Percentiles rank a stretch among this genome's conserved stretches.
Conservation (phyloP, 2,329 filamentous ascomycete species). For the Stenocarpella maydis region DNA sequence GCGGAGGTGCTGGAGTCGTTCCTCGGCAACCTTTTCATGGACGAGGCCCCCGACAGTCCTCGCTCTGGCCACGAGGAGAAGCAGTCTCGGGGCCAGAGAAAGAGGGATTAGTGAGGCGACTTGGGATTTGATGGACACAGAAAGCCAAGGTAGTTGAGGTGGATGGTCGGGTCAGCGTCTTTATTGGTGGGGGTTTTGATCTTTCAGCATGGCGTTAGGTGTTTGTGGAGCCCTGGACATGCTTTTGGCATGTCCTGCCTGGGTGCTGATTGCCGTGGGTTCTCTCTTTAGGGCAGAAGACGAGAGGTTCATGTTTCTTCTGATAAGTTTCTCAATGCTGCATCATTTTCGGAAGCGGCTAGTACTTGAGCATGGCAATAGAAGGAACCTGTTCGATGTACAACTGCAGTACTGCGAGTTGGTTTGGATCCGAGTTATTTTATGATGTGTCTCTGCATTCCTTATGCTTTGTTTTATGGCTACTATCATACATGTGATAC, state of each 20-base stretch:
- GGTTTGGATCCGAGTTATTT: not conserved
- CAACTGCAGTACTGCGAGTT: not conserved
- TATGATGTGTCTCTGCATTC: not conserved
- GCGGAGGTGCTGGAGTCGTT: not conserved
- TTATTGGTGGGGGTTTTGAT: not conserved
- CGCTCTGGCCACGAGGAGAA: not conserved
- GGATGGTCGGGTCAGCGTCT: not conserved
- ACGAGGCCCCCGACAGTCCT: not conserved
- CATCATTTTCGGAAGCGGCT: not conserved
- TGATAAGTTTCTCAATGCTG: too few species aligned
- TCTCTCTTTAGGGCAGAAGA: not conserved
- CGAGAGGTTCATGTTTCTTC: too few species aligned
- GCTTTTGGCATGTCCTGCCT: not conserved
- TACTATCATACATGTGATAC: too few species aligned
- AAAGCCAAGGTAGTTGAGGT: not conserved
- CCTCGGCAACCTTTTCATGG: too few species aligned
- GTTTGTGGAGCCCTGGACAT: not conserved
- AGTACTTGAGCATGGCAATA: not conserved
- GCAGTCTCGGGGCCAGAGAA: not conserved
- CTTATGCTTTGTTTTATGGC: not conserved
- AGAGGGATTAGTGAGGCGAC: not conserved
- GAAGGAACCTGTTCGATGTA: not conserved
- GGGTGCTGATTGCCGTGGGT: not conserved
- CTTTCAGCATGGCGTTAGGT: not conserved
- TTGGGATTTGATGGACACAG: not conserved